Base-by-base conservation (phyloP, 108 stramenopile species). In the Skeletonema costatum region DNA sequence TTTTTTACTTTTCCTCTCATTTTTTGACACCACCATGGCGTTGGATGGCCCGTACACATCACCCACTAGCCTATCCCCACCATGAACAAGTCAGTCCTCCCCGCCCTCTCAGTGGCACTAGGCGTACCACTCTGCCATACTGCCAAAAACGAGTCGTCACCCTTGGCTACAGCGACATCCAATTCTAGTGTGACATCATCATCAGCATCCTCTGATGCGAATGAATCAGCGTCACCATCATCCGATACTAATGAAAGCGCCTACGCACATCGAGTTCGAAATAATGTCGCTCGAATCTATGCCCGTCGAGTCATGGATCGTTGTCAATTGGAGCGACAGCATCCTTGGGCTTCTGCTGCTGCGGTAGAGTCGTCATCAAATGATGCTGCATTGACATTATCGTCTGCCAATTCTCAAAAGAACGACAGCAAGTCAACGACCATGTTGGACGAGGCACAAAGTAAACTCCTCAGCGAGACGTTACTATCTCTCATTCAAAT, bases 221-320 rank as follows among this genome's bases (percentile, higher is more conserved):
- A 25, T 32, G 31, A 60, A 60, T 30, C 60, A 30, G 9, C 59
- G 59, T 31, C 59, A 60, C 13, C 59, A 16, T 16, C 32, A 32
- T 33, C 62, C 31, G n/a, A 14, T 36, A 30, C 6, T n/a, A 64
- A 14, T 16, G 39, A 36, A 66, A 29, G 33, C 19, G 33, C 32
- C 32, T 64, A 51, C 32, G 72, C 62, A 1, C 63, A 38, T 19
- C 64, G 81, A 61, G 83, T 66, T 66, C 74, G 81, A 17, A 73
- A 76, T 12, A 90, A 89, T 64, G 86, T 82, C 66, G 70, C 87
- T 30, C 69, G 92, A 48, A 71, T 93, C 33, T 90, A 93, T 61
- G 92, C 89, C 12, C 89, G 92, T 36, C 78, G 89, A 2, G 77
- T 90, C 32, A 48, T 93, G 62, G 87, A 89, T 39, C 48, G 42